Base-by-base conservation (phyloP, 169 alveolate genomes). In the Plasmodium adleri region DNA sequence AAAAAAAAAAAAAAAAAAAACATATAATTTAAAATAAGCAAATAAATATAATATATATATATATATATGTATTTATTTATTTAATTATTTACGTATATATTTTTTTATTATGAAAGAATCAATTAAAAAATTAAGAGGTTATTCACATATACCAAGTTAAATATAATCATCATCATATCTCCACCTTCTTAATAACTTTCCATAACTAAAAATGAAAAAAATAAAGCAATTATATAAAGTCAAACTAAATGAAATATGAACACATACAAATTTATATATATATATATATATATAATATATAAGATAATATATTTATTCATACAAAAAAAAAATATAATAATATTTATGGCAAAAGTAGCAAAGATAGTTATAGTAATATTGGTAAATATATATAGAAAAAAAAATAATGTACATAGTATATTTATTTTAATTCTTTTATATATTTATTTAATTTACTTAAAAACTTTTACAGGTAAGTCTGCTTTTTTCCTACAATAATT, bases 401-500 rank as follows among this genome's bases (percentile, higher is more conserved):
- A 32, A 32, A 32, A 32, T 32, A 32, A 32, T 32, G 45, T 1
- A 5, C 45, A 32, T 56, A 32, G 45, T 32, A 32, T 5, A 32
- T 32, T 32, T 32, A 32, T 32, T 32, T 32, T 32, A n/a, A 12
- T 32, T 70, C 15, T 66, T 26, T 66, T 22, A 43, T 22, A 66
- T 32, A 66, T 67, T 71, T 17, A 85, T 56, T 52, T 70, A 17
- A 32, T 32, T 32, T 85, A 85, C 92, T 73, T 85, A 60, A 85
- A 85, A 22, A 58, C 62, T 72, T 85, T 85, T 71, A 72, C 75
- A 85, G 92, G 92, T 72, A 85, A 28, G n/a, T 54, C 87, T 32
- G 92, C 92, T 39, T 85, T 85, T 60, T 85, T 47, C 28, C 92
- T 85, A 54, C 92, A 85, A 52, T 71, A 85, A 85, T 85, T 85